Conservation (phyloP, 1,284 basidiomycete genomes). For the Mycena citricolor region DNA sequence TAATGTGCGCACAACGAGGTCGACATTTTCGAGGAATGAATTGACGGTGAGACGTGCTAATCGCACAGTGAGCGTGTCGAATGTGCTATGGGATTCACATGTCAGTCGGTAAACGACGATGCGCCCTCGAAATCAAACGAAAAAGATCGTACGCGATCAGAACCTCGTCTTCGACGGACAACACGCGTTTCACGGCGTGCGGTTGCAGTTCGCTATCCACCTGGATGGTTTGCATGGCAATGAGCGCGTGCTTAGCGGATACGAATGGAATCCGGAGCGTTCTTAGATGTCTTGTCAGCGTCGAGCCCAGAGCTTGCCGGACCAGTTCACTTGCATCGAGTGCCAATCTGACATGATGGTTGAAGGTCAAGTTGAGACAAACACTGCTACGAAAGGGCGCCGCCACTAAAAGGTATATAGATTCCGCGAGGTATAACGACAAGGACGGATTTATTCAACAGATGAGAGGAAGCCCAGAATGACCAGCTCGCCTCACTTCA, state of each 20-base stretch:
- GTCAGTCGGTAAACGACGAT: background rate
- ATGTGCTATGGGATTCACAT: conserved; percentile 47
- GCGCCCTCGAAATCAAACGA: background rate
- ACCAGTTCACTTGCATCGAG: conserved; percentile 19
- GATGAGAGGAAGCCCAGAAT: conserved; percentile 18
- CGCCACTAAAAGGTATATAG: conserved; percentile 11
- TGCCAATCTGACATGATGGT: conserved; percentile 25
- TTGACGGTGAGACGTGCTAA: conserved; percentile 82
- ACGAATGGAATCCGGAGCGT: conserved; percentile 78
- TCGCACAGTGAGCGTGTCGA: conserved; percentile 76
- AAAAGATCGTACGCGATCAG: conserved; percentile 64
- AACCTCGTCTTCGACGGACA: conserved; percentile 62
- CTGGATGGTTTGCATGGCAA: conserved; percentile 79
- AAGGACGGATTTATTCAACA: conserved; percentile 20
- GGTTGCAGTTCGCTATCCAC: conserved; percentile 85
- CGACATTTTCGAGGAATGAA: conserved; percentile 83
- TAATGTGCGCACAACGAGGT: conserved; percentile 81
- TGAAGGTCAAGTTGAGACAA: background rate
- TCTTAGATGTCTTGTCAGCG: conserved; percentile 38
- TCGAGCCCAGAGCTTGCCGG: background rate
- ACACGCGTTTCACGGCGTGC: conserved; percentile 69
- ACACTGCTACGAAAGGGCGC: background rate
- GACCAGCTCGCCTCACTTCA: conserved; percentile 23
- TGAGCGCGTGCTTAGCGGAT: conserved; percentile 68
- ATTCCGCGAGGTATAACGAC: background rate